phyloP scores from a whole-genome alignment of 139 green algal species.

The Zygnema circumcarinatum region DNA sequence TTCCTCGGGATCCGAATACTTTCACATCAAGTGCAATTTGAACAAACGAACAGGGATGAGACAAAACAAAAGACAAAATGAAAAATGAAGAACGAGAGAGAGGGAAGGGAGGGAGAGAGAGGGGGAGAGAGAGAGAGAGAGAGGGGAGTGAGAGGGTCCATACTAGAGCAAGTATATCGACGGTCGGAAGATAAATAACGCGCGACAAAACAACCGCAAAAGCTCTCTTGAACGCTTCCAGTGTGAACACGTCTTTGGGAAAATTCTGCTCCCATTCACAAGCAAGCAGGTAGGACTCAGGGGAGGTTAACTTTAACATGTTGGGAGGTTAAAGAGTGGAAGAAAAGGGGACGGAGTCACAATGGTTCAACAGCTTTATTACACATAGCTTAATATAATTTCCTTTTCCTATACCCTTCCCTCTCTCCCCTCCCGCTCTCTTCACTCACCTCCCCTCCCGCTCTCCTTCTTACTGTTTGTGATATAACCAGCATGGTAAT shows the following conservation, averaged over 20 bases:
- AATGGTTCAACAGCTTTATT: background rate
- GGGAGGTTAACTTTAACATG: background rate
- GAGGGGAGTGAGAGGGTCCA: background rate
- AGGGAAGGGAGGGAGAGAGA: constrained; percentile 6
- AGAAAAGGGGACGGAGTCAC: background rate
- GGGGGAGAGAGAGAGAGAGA: constrained; percentile 9
- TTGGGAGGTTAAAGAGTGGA: background rate
- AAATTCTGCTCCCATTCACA: constrained; percentile 34
- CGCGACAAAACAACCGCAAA: constrained; percentile 84
- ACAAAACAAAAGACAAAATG: too few species aligned
- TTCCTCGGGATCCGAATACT: too few species aligned
- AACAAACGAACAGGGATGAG: too few species aligned
- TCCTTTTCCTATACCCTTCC: background rate
- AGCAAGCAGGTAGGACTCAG: background rate
- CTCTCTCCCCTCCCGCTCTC: too few species aligned
- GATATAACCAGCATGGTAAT: background rate
- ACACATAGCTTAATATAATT: too few species aligned
- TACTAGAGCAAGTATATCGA: constrained; percentile 85
- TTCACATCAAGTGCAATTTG: too few species aligned
- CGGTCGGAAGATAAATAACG: constrained; percentile 82
- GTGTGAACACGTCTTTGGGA: constrained; percentile 54
- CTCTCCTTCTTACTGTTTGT: background rate
- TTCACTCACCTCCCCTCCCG: too few species aligned
- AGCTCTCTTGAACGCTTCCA: constrained; percentile 72
- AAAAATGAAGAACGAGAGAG: too few species aligned